phyloP scores from a whole-genome alignment of 1,284 basidiomycete genomes.

The Fomitopsis palustris region DNA sequence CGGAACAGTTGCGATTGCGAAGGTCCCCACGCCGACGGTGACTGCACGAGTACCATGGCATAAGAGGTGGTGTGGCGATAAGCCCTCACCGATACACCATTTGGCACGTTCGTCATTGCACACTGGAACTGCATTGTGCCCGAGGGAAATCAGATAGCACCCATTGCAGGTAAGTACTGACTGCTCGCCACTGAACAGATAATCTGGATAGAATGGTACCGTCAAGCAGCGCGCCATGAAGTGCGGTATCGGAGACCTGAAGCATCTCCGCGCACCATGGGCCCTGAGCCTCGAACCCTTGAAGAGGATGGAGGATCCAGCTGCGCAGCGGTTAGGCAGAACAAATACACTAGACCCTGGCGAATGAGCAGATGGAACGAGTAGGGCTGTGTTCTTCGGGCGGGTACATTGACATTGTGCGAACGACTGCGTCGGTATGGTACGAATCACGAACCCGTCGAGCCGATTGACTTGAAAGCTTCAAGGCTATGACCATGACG shows the following conservation, averaged over 20 bases:
- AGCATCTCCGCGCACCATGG: background rate
- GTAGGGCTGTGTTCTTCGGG: background rate
- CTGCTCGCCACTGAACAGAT: background rate
- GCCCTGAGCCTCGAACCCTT: background rate
- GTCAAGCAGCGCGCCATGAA: background rate
- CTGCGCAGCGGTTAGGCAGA: background rate
- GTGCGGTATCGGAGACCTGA: background rate
- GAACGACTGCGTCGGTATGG: background rate
- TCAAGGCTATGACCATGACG: no score
- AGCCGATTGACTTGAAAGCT: background rate
- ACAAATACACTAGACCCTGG: background rate
- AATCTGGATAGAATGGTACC: background rate
- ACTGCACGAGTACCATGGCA: background rate
- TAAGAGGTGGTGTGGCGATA: background rate
- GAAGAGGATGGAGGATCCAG: background rate
- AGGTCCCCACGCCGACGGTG: background rate
- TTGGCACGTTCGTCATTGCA: background rate
- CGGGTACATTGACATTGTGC: no score
- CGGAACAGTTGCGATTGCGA: background rate
- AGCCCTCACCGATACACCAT: background rate
- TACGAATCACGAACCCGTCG: background rate
- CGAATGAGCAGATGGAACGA: background rate
- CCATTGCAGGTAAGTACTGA: background rate
- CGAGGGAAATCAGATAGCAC: slow-evolving; percentile 1
- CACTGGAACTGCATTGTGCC: background rate